These are phyloP conservation scores for Cladosporium austrohemisphaericum DNA, from an alignment of 2,329 filamentous ascomycete species.

Conservation along the genomic window DNA sequence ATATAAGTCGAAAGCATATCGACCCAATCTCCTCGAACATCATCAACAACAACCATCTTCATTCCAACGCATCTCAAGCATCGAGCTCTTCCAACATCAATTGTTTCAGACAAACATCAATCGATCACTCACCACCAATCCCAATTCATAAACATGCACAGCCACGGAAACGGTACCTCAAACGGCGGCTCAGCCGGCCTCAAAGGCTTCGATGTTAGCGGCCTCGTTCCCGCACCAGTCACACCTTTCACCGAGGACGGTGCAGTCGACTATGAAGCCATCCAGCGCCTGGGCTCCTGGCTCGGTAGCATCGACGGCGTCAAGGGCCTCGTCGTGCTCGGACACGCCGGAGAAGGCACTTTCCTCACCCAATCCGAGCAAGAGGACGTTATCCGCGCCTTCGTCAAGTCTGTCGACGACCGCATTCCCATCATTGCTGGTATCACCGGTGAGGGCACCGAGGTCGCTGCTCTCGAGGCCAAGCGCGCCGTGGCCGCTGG, in stretches of 20 bases:
- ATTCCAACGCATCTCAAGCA: too few species aligned
- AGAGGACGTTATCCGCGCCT: constrained; percentile 49
- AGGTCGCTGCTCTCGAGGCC: constrained; percentile 51
- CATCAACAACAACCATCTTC: too few species aligned
- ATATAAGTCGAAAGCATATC: too few species aligned
- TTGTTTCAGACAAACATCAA: not conserved
- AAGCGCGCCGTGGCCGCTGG: constrained; percentile 50
- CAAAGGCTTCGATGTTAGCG: constrained; percentile 43
- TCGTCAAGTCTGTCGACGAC: constrained; percentile 50
- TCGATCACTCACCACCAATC: not conserved
- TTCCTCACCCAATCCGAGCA: constrained; percentile 52
- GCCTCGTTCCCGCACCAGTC: constrained; percentile 50
- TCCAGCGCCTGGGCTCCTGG: constrained; percentile 52
- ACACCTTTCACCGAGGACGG: constrained; percentile 51
- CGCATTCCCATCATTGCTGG: constrained; percentile 52
- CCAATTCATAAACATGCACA: not conserved
- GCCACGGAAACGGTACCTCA: not conserved
- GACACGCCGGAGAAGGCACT: constrained; percentile 54
- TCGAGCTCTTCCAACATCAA: too few species aligned
- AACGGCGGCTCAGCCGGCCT: constrained; percentile 1
- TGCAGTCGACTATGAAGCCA: constrained; percentile 49
- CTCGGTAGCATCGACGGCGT: constrained; percentile 51
- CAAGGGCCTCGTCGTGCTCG: constrained; percentile 52
- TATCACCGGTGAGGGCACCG: constrained; percentile 52
- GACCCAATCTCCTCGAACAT: too few species aligned